Base-by-base conservation (phyloP, 1,139 yeast species). In the Keqinozyma sinolaborantium region DNA sequence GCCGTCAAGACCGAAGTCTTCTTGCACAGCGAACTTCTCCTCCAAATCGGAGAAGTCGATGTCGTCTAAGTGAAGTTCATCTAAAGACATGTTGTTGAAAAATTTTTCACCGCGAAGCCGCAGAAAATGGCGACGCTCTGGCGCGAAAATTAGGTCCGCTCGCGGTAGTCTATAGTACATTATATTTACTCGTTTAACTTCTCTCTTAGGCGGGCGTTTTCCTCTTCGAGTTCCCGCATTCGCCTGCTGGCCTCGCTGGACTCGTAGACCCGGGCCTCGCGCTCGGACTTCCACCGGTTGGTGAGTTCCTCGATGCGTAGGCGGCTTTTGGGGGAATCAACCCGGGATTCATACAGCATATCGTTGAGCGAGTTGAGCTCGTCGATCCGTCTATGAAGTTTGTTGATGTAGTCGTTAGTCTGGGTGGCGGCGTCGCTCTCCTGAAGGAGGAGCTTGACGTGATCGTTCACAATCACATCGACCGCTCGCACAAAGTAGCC, bases 31-130 rank as follows among this genome's bases (percentile, higher is more conserved):
- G 58, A 73, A 88, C 60, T 85, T 70, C 40, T 75, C 80, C 58
- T 90, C 97, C 51, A 90, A 73, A 58, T 90, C 98, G 39, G 88
- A 68, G 65, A 85, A 87, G 60, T 90, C 97, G 51, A 90, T 70
- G 46, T 83, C 85, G 36, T 69, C 75, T 35, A 74, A 50, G 25
- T 51, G 54, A 53, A 69, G 51, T 41, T 57, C 58, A 48, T 79
- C 87, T 45, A 80, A 52, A 30, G 60, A 38, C 58, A 56, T 56
- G 18, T 7, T 32, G n/a, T 15, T 23, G 26, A 18, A 26, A 30
- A 30, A 26, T 16, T 24, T 30, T 30, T 23, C 14, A 10, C 29
- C 25, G 11, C 29, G 31, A 5, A 26, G 31, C 28, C 28, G 31
- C 29, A 14, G 26, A 29, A 8, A 10, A 18, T 8, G 5, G 14